Evolutionary conservation across 2,329 filamentous ascomycete genomes (phyloP).

Genomic region (Colletotrichum acutatum): DNA sequence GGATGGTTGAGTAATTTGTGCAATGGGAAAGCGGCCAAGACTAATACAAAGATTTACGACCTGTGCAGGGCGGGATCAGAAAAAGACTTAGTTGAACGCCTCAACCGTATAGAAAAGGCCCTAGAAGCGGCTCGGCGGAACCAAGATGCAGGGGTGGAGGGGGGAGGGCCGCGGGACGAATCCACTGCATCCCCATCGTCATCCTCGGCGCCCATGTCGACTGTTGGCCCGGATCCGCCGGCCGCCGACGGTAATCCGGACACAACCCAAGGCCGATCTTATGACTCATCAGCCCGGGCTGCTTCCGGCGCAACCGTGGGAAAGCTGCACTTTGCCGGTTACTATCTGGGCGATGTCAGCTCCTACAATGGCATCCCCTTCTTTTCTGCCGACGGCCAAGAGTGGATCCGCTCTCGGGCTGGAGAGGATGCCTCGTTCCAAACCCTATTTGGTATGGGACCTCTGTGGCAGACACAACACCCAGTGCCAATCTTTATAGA

Average conservation of each 20-base stretch:
- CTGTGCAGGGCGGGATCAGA: slow-evolving; percentile 34
- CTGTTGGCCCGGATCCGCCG: slow-evolving; percentile 2
- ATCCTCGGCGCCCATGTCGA: slow-evolving; percentile 15
- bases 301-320: slow-evolving; percentile 40
- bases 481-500: slow-evolving; percentile 30
- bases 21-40: too few species aligned
- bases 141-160: slow-evolving; percentile 10
- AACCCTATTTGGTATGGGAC: slow-evolving; percentile 38
- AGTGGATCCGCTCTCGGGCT: slow-evolving; percentile 59
- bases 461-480: slow-evolving; percentile 37
- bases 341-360: slow-evolving; percentile 58
- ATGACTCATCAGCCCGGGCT: slow-evolving; percentile 21
- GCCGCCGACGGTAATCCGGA: slow-evolving; percentile 22
- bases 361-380: slow-evolving; percentile 60
- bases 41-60: slow-evolving; percentile 15
- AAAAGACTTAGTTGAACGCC: slow-evolving; percentile 49
- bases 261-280: slow-evolving; percentile 13
- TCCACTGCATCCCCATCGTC: slow-evolving; percentile 19
- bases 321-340: slow-evolving; percentile 59
- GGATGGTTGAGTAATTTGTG: background rate
- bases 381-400: slow-evolving; percentile 56
- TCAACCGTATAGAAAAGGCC: slow-evolving; percentile 52
- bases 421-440: slow-evolving; percentile 48
- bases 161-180: background rate
- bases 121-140: slow-evolving; percentile 41